Evolutionary conservation across 2,329 filamentous ascomycete species (phyloP).

Genomic region (Arthrobotrys pseudoclavata): DNA sequence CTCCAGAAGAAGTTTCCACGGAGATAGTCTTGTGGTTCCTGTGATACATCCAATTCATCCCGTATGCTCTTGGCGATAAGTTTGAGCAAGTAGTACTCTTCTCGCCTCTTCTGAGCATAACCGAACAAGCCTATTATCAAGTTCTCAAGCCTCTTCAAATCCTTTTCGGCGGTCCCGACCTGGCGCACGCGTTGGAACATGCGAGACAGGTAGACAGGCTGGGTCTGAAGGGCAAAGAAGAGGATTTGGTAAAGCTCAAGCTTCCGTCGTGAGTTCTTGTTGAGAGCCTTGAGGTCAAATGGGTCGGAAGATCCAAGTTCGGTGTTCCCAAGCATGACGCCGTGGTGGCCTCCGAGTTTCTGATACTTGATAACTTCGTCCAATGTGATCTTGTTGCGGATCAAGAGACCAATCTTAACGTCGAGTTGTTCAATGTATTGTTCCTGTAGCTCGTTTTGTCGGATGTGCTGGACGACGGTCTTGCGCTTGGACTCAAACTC

Average conservation of each 20-base stretch:
- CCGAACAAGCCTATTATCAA: constrained; percentile 97
- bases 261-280: constrained; percentile 95
- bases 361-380: constrained; percentile 98
- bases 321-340: constrained; percentile 86
- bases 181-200: constrained; percentile 88
- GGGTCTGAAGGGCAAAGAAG: constrained; percentile 96
- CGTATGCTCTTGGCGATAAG: constrained; percentile 84
- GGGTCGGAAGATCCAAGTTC: constrained; percentile 90
- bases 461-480: constrained; percentile 95
- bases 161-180: constrained; percentile 87
- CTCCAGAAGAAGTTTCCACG: constrained; percentile 94
- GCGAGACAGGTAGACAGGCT: constrained; percentile 91
- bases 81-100: constrained; percentile 96
- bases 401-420: constrained; percentile 96
- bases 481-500: constrained; percentile 96
- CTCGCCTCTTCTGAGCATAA: constrained; percentile 94
- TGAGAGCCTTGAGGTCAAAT: constrained; percentile 95
- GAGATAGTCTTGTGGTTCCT: constrained; percentile 83
- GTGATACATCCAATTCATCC: constrained; percentile 84
- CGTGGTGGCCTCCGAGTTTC: constrained; percentile 89
- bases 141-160: constrained; percentile 90
- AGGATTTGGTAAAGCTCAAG: constrained; percentile 96
- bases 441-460: constrained; percentile 95
- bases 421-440: constrained; percentile 98
- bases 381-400: constrained; percentile 99